Conservation (phyloP, 495 filamentous ascomycete species). For the Penicillium bovifimosum region DNA sequence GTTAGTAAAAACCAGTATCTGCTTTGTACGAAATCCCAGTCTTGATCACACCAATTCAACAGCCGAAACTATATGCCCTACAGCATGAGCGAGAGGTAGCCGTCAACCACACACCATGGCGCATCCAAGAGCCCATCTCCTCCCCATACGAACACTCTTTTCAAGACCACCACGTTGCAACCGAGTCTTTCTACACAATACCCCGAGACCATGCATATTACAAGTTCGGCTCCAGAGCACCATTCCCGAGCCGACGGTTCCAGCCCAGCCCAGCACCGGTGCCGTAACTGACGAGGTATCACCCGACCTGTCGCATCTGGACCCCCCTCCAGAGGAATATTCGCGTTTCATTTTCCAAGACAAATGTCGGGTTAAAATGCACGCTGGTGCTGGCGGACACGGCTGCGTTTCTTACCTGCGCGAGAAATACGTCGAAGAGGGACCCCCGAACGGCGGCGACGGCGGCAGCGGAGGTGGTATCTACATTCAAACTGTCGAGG, state of each 20-base stretch:
- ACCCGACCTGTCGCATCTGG: constrained; percentile 54
- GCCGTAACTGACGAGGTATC: constrained; percentile 17
- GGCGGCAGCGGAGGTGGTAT: constrained; percentile 86
- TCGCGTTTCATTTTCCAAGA: constrained; percentile 78
- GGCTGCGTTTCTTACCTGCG: constrained; percentile 91
- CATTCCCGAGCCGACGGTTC: constrained; percentile 14
- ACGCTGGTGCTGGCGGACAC: constrained; percentile 76
- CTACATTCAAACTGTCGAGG: constrained; percentile 89
- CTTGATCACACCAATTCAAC: background rate
- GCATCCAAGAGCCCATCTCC: constrained; percentile 19
- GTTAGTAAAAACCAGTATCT: background rate
- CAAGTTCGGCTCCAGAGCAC: constrained; percentile 33
- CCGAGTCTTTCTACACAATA: constrained; percentile 20
- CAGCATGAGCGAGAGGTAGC: constrained; percentile 16
- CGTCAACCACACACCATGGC: constrained; percentile 15
- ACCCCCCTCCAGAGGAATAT: constrained; percentile 78
- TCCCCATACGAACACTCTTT: constrained; percentile 12
- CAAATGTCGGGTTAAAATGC: constrained; percentile 67
- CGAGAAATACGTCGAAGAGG: constrained; percentile 79
- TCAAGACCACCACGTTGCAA: constrained; percentile 1
- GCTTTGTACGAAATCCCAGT: background rate
- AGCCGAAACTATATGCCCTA: background rate
- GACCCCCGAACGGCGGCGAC: constrained; percentile 95
- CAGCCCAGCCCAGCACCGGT: constrained; percentile 7
- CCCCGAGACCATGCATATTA: constrained; percentile 26